Conservation (phyloP, 192 early-diverging fungal species). For the Backusella tarrabulga region DNA sequence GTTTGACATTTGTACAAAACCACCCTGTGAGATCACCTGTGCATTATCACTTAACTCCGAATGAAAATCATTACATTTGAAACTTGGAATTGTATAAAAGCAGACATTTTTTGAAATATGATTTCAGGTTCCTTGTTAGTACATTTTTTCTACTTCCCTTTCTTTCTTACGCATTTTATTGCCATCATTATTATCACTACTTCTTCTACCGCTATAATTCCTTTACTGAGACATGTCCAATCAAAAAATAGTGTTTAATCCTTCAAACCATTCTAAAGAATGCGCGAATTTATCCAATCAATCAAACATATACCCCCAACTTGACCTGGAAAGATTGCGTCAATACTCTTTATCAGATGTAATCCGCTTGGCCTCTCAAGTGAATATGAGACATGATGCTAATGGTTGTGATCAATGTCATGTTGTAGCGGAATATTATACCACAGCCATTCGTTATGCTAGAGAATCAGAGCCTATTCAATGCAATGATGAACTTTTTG, state of each 20-base stretch:
- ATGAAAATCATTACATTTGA: slow-evolving; percentile 3
- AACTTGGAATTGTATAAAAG: neutral
- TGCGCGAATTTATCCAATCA: neutral
- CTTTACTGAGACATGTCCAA: neutral
- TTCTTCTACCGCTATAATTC: neutral
- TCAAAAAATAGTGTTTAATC: neutral
- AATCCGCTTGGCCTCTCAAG: neutral
- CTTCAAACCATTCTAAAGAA: neutral
- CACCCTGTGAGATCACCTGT: neutral
- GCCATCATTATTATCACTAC: neutral
- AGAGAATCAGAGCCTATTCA: slow-evolving; percentile 1
- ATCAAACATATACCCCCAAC: neutral
- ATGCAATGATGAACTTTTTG: slow-evolving; percentile 4
- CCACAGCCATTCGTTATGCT: neutral
- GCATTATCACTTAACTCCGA: neutral
- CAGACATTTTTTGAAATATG: neutral
- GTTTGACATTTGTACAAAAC: neutral
- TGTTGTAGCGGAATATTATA: neutral
- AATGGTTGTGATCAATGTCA: neutral
- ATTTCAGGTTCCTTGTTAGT: neutral
- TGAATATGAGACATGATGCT: slow-evolving; percentile 5
- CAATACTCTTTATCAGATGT: neutral
- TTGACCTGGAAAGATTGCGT: neutral
- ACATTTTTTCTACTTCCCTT: neutral
- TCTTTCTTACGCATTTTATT: neutral